Base-by-base conservation (phyloP, 345 rosid species). In the Moricandia arvensis region DNA sequence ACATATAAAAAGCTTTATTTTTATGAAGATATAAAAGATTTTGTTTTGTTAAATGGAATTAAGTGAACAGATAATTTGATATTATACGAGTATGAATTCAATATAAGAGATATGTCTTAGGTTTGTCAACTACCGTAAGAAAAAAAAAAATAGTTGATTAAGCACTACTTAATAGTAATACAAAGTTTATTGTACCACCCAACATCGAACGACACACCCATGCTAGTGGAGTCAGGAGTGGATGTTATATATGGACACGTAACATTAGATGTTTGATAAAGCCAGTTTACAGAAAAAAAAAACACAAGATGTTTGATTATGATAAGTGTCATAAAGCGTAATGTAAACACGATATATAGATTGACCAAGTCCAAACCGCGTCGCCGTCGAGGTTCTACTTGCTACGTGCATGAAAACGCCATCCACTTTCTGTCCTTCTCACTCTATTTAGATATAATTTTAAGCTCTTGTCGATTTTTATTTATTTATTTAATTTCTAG, bases 301-400 rank as follows among this genome's bases (percentile, higher is more conserved):
- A 64, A 4, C 41, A 16, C 33, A 8, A 45, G 27, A 58, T 57
- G 55, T 64, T 8, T 65, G 57, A 65, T 71, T 7, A 71, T 64
- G 71, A 63, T 69, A 63, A 62, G 24, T 63, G 35, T 24, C 31
- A 24, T 57, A 58, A 64, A 45, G 80, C n/a, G 57, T 71, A 77
- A 35, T 65, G 68, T 66, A 71, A 77, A 77, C 76, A 66, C 63
- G 47, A 47, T 47, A 47, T 47, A 66, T 24, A 71, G 57, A 49
- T 77, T 77, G 80, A 77, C 76, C 72, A 64, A 77, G 72, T 77
- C 80, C 35, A 64, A 71, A 21, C 45, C 76, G 76, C 66, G 80
- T 77, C 76, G 24, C 76, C 67, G 18, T 77, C 80, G 3, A 54
- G 68, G 72, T 47, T 77, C 61, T 59, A 45, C 71, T 31, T 59